A percentile compares a stretch with the other conserved stretches of the same genome.
Conservation (phyloP, 192 early-diverging fungal species). For the Phycomyces blakesleeanus region DNA sequence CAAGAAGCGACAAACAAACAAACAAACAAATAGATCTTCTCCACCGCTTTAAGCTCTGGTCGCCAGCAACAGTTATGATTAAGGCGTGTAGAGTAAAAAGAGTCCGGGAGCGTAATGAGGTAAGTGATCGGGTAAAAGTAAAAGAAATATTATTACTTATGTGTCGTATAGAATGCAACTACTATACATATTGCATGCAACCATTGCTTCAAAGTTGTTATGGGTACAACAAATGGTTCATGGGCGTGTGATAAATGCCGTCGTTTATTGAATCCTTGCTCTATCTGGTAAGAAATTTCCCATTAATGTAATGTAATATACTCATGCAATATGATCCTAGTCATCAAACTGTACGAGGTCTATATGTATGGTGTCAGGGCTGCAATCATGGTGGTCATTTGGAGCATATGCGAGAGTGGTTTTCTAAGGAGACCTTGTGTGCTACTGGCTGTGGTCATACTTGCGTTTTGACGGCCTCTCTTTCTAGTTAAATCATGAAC, state of each 20-base stretch:
- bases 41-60: conserved; percentile 68
- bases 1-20: no score
- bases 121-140: not conserved
- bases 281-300: conserved; percentile 53
- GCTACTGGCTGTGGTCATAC: conserved; percentile 74
- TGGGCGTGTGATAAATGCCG: conserved; percentile 73
- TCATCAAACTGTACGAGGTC: conserved; percentile 66
- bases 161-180: conserved; percentile 56
- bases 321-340: conserved; percentile 27
- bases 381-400: conserved; percentile 82
- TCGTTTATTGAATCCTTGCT: conserved; percentile 58
- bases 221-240: conserved; percentile 41
- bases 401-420: conserved; percentile 70
- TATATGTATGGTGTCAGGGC: conserved; percentile 76
- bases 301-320: not conserved
- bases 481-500: no score
- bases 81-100: conserved; percentile 44
- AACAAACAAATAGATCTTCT: conserved; percentile 56
- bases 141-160: not conserved
- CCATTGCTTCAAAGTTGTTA: conserved; percentile 60
- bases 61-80: conserved; percentile 57
- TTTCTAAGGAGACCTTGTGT: conserved; percentile 53
- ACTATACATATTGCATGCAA: conserved; percentile 68
- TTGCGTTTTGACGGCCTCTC: conserved; percentile 41
- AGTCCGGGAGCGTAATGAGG: conserved; percentile 50